phyloP scores from a whole-genome alignment of 805 yeast genomes.

The Starmera amethionina region DNA sequence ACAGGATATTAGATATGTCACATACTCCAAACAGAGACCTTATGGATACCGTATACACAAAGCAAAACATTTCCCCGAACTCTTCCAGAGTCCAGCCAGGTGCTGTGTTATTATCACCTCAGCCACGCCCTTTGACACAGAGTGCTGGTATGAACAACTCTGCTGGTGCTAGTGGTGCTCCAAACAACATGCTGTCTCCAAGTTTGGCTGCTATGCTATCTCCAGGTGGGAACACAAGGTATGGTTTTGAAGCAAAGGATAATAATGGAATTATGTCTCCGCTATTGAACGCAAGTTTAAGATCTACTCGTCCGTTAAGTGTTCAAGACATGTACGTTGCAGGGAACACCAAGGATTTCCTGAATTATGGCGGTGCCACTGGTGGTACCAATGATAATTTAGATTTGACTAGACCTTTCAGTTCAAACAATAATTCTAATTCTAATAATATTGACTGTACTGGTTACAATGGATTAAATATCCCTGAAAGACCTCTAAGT shows the following conservation, averaged over 20 bases:
- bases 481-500: conserved; percentile 21
- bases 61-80: conserved; percentile 1
- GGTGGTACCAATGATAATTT: background rate
- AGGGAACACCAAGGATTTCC: background rate
- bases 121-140: conserved; percentile 3
- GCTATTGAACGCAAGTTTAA: conserved; percentile 5
- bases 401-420: conserved; percentile 8
- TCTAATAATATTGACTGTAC: background rate
- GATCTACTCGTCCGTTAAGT: conserved; percentile 13
- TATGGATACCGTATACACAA: too few species aligned
- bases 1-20: too few species aligned
- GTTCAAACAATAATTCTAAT: conserved; percentile 7
- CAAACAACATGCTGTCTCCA: conserved; percentile 1
- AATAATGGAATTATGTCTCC: conserved; percentile 16
- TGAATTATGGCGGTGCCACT: conserved; percentile 6
- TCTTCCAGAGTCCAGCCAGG: conserved; percentile 28
- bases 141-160: conserved; percentile 2
- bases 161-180: conserved; percentile 6
- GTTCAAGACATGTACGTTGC: conserved; percentile 12
- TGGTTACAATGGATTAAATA: conserved; percentile 1
- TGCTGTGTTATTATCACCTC: conserved; percentile 27
- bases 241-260: conserved; percentile 16
- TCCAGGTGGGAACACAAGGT: conserved; percentile 22
- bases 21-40: too few species aligned
- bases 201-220: conserved; percentile 31